Percentiles rank a stretch among this genome's conserved stretches.
These are phyloP conservation scores for Cutaneotrichosporon sp. DNA, from an alignment of 1,284 basidiomycete genomes.

Conservation along the genomic window DNA sequence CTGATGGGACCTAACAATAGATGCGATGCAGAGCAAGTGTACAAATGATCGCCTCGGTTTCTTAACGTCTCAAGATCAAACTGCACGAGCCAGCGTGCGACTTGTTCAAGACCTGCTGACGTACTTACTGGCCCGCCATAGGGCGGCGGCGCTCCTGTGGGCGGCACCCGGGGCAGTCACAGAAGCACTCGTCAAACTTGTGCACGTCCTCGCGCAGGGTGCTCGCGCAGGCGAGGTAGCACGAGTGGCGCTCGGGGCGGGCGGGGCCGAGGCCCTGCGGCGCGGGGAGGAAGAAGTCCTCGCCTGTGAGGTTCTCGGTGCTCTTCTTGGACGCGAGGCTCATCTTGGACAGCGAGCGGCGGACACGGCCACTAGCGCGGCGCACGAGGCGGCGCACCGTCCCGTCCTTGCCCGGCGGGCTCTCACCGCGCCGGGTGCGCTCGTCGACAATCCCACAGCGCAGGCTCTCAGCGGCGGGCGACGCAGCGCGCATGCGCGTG, in stretches of 20 bases:
- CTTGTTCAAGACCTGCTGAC: neutral
- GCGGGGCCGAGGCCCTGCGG: neutral
- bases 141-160: neutral
- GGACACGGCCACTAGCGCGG: neutral
- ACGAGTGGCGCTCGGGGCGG: neutral
- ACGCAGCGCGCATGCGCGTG: neutral
- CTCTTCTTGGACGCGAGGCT: neutral
- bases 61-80: too few relatives aligned
- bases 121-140: neutral
- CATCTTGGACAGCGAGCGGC: neutral
- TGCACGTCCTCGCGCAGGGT: neutral
- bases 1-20: neutral
- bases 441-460: neutral
- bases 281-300: neutral
- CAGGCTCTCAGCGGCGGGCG: neutral
- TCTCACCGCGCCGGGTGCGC: neutral
- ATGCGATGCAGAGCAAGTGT: neutral
- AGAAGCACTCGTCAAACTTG: slow-evolving; percentile 1
- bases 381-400: neutral
- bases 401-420: neutral
- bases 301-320: neutral
- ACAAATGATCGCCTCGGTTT: neutral
- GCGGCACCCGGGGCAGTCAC: neutral
- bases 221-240: neutral
- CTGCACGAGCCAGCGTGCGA: too few relatives aligned